Base-by-base conservation (phyloP, 2,329 filamentous ascomycete genomes). In the Torrubiellomyces zombiae region DNA sequence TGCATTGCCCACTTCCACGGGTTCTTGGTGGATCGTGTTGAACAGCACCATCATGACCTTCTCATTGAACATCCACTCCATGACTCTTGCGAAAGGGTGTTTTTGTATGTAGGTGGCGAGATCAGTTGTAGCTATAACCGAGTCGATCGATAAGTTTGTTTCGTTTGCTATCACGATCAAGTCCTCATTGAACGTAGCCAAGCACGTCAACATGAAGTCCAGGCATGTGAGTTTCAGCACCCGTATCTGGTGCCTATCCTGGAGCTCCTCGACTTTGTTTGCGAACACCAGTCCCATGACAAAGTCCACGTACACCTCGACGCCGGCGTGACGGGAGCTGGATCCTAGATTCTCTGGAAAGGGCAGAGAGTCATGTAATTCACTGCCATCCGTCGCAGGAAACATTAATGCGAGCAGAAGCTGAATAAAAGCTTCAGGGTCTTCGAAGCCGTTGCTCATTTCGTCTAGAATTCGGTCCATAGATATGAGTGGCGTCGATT, bases 1-100 rank as follows among this genome's bases (percentile, higher is more conserved):
- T 8, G 81, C 69, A 37, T 68, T 72, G 32, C 78, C 70, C 20
- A 94, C 66, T 30, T 79, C 73, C 6, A 64, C 58, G 10, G 75
- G 55, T 36, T 86, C 70, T 44, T 91, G 76, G 37, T 86, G 78
- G 16, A 89, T 69, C 8, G 77, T 69, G 28, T 69, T 63, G 48
- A 94, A 86, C 2, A 98, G 54, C 9, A 75, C 69, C 35, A 67
- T 68, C 39, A 92, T 70, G 13, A 94, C 80, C 35, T 77, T 81
- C 41, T 91, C 81, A 44, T 92, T 94, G 50, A 92, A 93, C 51
- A 98, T 69, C 83, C 89, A 95, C 44, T 98, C 89, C 79, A 95
- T 94, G 10, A 92, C 75, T 30, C 91, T 72, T 3, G 80, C 74
- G 42, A 95, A 98, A 1, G 91, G 86, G 51, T 98, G 91, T 26